A percentile compares a stretch with the other conserved stretches of the same genome.
phyloP scores from a whole-genome alignment of 768 basidiomycete genomes.

The Trametes meyenii region DNA sequence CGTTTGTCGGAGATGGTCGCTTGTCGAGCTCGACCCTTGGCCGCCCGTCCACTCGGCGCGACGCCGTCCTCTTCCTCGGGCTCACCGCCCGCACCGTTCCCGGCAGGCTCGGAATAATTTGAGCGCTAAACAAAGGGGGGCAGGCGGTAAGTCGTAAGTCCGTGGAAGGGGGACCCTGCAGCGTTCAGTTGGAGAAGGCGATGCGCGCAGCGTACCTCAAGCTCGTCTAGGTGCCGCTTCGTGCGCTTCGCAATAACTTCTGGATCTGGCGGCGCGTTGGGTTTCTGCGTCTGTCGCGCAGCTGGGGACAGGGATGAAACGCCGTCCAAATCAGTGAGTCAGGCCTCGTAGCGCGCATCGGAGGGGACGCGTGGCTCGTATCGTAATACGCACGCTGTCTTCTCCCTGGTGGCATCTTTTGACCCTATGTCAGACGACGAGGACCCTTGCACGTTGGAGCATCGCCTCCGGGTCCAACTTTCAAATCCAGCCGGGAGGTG shows the following conservation, averaged over 20 bases:
- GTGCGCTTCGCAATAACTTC: conserved; percentile 78
- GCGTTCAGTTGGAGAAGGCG: not conserved
- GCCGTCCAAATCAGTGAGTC: not conserved
- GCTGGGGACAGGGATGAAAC: conserved; percentile 34
- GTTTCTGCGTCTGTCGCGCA: conserved; percentile 52
- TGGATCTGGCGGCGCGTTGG: conserved; percentile 45
- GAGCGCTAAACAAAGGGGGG: conserved; percentile 53
- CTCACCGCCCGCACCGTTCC: conserved; percentile 32
- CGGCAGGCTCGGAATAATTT: conserved; percentile 69
- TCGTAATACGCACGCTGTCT: conserved; percentile 12
- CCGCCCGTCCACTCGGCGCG: conserved; percentile 47
- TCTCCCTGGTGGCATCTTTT: conserved; percentile 16
- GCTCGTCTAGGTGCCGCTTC: conserved; percentile 78
- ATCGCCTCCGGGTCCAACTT: conserved; percentile 2
- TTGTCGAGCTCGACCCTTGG: conserved; percentile 73
- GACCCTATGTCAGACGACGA: not conserved
- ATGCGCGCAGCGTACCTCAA: conserved; percentile 57
- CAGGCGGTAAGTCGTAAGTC: not conserved
- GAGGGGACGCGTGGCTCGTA: not conserved
- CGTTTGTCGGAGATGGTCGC: conserved; percentile 70
- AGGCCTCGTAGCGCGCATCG: not conserved
- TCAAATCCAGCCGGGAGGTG: not conserved
- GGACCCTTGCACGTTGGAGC: not conserved
- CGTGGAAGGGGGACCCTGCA: conserved; percentile 9
- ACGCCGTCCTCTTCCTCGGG: conserved; percentile 42